Evolutionary conservation across 2,329 filamentous ascomycete species (phyloP).

Genomic region (Apiospora arundinis): DNA sequence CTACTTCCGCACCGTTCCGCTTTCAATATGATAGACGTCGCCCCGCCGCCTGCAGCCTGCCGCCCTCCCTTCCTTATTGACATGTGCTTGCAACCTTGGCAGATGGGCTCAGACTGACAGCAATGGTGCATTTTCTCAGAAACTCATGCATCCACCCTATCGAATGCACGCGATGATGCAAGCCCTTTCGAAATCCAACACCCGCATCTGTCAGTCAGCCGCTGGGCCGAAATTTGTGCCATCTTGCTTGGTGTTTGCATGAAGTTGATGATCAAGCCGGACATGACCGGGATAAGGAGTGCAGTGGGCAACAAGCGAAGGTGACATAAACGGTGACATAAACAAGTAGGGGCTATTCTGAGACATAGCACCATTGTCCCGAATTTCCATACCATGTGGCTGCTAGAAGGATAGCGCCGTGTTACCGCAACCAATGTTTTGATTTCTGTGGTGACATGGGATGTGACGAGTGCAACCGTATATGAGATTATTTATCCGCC

Average conservation of each 20-base stretch:
- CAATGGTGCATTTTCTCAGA: background rate
- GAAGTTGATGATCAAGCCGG: background rate
- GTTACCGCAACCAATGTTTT: background rate
- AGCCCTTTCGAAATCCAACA: background rate
- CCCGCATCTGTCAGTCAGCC: background rate
- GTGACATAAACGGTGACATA: background rate
- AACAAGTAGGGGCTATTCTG: background rate
- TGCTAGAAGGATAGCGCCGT: background rate
- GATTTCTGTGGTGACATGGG: background rate
- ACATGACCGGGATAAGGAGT: background rate
- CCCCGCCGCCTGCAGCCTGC: no score
- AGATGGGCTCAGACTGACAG: background rate
- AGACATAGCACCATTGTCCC: background rate
- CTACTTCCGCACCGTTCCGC: conserved; percentile 15
- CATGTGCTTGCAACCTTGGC: no score
- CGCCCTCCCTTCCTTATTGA: no score
- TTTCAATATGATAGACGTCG: background rate
- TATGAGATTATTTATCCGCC: background rate
- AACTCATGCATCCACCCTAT: background rate
- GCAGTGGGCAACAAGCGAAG: background rate
- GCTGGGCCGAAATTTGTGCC: background rate
- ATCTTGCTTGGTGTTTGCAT: background rate
- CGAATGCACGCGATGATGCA: background rate
- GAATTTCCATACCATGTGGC: background rate
- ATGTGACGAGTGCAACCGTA: background rate